A percentile compares a stretch with the other conserved stretches of the same genome.
phyloP scores from a whole-genome alignment of 345 rosid genomes.

The Aquilaria yunnanensis region DNA sequence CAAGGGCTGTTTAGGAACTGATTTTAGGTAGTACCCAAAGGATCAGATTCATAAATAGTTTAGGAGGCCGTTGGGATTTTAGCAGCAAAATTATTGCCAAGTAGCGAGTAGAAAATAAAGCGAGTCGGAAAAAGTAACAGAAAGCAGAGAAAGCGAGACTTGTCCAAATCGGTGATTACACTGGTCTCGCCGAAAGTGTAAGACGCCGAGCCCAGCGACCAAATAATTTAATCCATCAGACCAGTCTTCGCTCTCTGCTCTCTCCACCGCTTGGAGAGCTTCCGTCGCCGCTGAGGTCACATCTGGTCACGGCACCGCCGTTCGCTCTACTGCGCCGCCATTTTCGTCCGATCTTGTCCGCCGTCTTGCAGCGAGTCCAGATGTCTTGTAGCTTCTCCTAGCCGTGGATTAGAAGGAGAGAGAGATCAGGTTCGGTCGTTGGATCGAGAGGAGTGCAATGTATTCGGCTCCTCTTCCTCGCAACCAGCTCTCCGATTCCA shows the following conservation, averaged over 20 bases:
- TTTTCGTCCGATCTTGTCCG: not conserved
- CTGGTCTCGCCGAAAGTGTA: conserved; percentile 15
- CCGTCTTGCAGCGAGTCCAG: not conserved
- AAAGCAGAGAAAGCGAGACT: not conserved
- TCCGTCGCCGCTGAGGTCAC: not conserved
- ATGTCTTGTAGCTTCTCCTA: not conserved
- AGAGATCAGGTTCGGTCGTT: not conserved
- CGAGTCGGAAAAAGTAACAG: not conserved
- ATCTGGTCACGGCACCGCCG: not conserved
- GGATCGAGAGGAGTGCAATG: conserved; percentile 9
- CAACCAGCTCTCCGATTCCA: conserved; percentile 33
- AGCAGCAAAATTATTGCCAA: too few species aligned
- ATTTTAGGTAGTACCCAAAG: too few species aligned
- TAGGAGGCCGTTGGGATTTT: too few species aligned
- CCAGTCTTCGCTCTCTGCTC: not conserved
- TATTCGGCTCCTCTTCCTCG: conserved; percentile 21
- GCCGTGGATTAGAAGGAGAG: conserved; percentile 1
- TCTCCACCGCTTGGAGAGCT: not conserved
- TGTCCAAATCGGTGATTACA: conserved; percentile 23
- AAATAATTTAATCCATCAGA: not conserved
- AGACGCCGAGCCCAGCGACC: conserved; percentile 4
- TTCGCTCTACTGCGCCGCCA: not conserved
- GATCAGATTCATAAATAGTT: too few species aligned
- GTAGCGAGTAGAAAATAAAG: too few species aligned
- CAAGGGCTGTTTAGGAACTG: too few species aligned